Evolutionary conservation across 768 basidiomycete species (phyloP), one percentile per base, ranked within the genome.

Genomic region (Cantharellus anzutake): DNA sequence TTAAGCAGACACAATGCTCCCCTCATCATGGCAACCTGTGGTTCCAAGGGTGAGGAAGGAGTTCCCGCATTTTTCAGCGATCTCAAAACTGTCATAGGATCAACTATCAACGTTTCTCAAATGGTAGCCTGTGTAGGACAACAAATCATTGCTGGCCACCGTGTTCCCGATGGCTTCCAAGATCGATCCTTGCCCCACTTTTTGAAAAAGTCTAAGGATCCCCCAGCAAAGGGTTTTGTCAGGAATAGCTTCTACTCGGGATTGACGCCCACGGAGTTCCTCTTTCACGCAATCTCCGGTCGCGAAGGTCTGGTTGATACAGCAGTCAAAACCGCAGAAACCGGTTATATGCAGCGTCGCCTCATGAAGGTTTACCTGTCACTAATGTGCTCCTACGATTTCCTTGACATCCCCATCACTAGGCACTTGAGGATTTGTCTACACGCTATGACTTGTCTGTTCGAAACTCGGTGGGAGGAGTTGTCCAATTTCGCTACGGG

Each of bases 101-200:
- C 96, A 67, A 88, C 91, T 63, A 94, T 99, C 72, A 99, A 99
- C 71, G 96, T 99, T 59, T 94, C 91, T 34, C 96, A 99, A 73
- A 99, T 99, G 96, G 94, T 98, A 58, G 96, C 94, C 67, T 97
- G 94, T 80, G 96, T 99, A 65, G 96, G 96, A 3, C 96, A 99
- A 68, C 96, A 99, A 69, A 97, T 98, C 70, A 98, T 99, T 63
- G 82, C 91, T 20, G 96, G 96, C 4, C 85, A 89, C 72, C 96
- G 96, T 79, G 92, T 99, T 3, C 93, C 92, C 0, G 85, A 98
- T 76, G 96, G 94, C 39, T 99, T 99, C 74, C 94, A 97, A 71
- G 96, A 99, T 71, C 86, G 96, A 41, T 94, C 96, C 1, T 76
- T 99, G n/a, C 96, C 96, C 0, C 96, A 99, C 70, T 99, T 98